Evolutionary conservation across 83 land plant genomes (phyloP), one percentile per base, ranked within the genome.

Genomic region (Picea mariana): DNA sequence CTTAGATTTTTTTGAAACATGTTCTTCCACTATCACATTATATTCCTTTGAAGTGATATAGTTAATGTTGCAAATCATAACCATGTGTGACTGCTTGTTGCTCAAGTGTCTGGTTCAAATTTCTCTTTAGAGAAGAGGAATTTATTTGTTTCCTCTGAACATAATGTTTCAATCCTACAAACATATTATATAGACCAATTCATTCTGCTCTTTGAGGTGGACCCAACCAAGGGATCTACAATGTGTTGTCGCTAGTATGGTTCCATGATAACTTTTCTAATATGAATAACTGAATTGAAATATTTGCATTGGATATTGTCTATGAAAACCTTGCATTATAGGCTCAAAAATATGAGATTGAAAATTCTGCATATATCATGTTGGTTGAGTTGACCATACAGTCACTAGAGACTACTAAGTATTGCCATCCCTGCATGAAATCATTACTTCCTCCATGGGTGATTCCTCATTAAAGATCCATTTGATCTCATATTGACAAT

Each of bases 21-120:
- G 7, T 65, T 60, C 62, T 26, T 58, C 63, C 16, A 47, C 26
- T 78, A 26, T 23, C 3, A 13, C 80, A 55, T 58, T 61, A 58
- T 78, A 49, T 72, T 20, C 52, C 80, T 60, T 78, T 26, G 38
- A 58, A 26, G 80, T 55, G 15, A 59, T 17, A 78, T 78, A 78
- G 64, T 78, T 78, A 62, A 78, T 78, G n/a, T 78, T 59, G 38
- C 80, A 31, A 78, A 78, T 78, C 11, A 78, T 62, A 13, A 78
- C 34, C 63, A 78, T 60, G 61, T 62, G n/a, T 23, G 80, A 78
- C 27, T 26, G 63, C 62, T 78, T 78, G 23, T 78, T 78, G 11
- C 80, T 15, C 12, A 40, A 58, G 12, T 38, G 18, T 23, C 1
- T 15, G 13, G n/a, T 15, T 7, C 13, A 7, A n/a, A 9, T 13